Conservation (phyloP, 192 early-diverging fungal species). For the Mortierella alpina region DNA sequence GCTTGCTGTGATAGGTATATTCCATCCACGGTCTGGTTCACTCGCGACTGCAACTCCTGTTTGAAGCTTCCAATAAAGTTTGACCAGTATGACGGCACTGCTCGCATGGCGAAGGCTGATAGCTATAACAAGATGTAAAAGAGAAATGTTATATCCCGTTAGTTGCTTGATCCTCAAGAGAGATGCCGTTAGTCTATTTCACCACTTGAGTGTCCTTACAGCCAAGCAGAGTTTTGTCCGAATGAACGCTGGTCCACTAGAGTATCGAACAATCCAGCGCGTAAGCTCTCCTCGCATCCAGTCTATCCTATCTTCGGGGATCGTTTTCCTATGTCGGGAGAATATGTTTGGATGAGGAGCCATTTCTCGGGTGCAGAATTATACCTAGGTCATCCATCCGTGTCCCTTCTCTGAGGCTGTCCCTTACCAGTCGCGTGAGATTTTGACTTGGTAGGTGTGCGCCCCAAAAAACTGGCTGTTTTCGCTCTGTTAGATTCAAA, state of each 20-base stretch:
- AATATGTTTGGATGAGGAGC: neutral
- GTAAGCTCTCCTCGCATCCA: conserved; percentile 64
- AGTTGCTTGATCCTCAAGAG: neutral
- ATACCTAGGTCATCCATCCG: neutral
- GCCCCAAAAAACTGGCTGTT: conserved; percentile 71
- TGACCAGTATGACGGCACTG: conserved; percentile 60
- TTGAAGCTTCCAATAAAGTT: conserved; percentile 60
- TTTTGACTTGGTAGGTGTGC: conserved; percentile 68
- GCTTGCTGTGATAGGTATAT: conserved; percentile 16
- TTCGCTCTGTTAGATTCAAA: conserved; percentile 19
- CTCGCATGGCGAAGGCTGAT: conserved; percentile 59
- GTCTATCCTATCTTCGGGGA: conserved; percentile 62
- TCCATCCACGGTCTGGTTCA: conserved; percentile 35
- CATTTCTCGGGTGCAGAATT: neutral
- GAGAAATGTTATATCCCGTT: neutral
- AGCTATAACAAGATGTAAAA: conserved; percentile 46
- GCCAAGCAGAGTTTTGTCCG: conserved; percentile 66
- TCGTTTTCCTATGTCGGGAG: conserved; percentile 54
- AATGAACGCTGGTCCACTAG: conserved; percentile 61
- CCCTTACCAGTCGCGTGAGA: conserved; percentile 65
- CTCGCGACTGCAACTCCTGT: conserved; percentile 49
- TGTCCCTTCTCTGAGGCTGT: neutral
- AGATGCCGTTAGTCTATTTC: neutral
- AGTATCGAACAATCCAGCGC: conserved; percentile 56
- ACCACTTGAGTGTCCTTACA: conserved; percentile 36